phyloP scores from a whole-genome alignment of 345 rosid species.

The Ricinus communis region DNA sequence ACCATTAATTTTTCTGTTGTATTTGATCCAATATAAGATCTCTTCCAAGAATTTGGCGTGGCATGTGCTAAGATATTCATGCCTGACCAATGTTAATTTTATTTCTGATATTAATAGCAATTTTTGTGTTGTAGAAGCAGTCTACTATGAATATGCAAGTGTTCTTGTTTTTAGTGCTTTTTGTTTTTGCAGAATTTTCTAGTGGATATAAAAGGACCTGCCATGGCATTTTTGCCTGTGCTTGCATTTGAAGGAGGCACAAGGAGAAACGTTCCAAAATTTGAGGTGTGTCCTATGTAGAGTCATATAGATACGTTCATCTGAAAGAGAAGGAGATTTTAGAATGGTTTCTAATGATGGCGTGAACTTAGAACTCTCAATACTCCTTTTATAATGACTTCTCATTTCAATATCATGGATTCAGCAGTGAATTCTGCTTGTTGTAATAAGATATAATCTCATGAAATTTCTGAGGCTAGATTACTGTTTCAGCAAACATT shows the following conservation, averaged over 20 bases:
- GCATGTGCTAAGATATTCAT: not conserved
- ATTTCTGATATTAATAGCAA: not conserved
- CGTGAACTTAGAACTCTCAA: not conserved
- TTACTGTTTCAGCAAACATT: not conserved
- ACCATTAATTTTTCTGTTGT: not conserved
- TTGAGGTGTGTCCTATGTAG: slow-evolving; percentile 42
- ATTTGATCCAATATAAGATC: not conserved
- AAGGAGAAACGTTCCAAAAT: slow-evolving; percentile 67
- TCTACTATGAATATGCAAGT: not conserved
- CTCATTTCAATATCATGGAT: not conserved
- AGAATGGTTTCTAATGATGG: not conserved
- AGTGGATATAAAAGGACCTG: slow-evolving; percentile 78
- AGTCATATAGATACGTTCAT: not conserved
- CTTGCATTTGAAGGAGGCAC: slow-evolving; percentile 94
- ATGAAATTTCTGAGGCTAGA: not conserved
- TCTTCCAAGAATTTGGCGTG: not conserved
- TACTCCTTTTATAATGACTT: not conserved
- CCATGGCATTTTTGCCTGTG: slow-evolving; percentile 65
- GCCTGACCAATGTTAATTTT: not conserved
- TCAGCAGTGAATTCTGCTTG: not conserved
- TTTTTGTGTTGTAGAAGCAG: not conserved
- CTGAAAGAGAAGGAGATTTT: not conserved
- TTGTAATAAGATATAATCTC: not conserved
- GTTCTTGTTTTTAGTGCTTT: not conserved
- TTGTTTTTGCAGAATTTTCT: slow-evolving; percentile 55